Evolutionary conservation across 768 basidiomycete genomes (phyloP).

Genomic region (Mycena amicta): DNA sequence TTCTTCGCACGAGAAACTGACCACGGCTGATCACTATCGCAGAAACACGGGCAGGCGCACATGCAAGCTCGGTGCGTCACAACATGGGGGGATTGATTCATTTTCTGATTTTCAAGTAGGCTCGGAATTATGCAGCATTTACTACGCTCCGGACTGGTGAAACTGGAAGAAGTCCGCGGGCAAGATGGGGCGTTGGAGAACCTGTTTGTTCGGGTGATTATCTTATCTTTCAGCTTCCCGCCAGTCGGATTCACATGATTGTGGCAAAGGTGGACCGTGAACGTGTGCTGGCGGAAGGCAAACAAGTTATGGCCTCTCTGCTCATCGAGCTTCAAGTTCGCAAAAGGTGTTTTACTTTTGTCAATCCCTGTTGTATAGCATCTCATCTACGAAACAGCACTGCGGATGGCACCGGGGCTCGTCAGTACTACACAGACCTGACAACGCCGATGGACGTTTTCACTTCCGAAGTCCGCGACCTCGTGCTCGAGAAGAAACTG

Average conservation of each 20-base stretch:
- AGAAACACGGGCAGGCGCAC: constrained; percentile 88
- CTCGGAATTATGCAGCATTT: constrained; percentile 84
- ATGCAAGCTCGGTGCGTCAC: constrained; percentile 43
- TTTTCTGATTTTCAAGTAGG: constrained; percentile 37
- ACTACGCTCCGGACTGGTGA: constrained; percentile 68
- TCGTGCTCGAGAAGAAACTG: constrained; percentile 79
- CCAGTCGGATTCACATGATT: not conserved
- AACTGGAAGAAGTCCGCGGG: constrained; percentile 68
- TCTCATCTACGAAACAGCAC: constrained; percentile 41
- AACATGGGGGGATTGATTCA: too few relatives aligned
- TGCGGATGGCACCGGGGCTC: constrained; percentile 81
- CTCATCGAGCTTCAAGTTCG: constrained; percentile 81
- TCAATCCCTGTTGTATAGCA: not conserved
- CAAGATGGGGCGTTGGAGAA: constrained; percentile 62
- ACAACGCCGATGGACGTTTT: constrained; percentile 59
- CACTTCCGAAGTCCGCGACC: constrained; percentile 73
- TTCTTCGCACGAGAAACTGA: not conserved
- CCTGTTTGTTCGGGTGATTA: constrained; percentile 62
- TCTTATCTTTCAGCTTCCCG: not conserved
- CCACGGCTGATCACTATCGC: constrained; percentile 5
- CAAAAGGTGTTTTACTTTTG: too few relatives aligned
- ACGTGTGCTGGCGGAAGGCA: constrained; percentile 66
- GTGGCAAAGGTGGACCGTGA: constrained; percentile 66
- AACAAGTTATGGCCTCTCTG: constrained; percentile 69
- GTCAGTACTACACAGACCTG: constrained; percentile 75